Base-by-base conservation (phyloP, 2,329 filamentous ascomycete species). In the Aspergillus sojae region DNA sequence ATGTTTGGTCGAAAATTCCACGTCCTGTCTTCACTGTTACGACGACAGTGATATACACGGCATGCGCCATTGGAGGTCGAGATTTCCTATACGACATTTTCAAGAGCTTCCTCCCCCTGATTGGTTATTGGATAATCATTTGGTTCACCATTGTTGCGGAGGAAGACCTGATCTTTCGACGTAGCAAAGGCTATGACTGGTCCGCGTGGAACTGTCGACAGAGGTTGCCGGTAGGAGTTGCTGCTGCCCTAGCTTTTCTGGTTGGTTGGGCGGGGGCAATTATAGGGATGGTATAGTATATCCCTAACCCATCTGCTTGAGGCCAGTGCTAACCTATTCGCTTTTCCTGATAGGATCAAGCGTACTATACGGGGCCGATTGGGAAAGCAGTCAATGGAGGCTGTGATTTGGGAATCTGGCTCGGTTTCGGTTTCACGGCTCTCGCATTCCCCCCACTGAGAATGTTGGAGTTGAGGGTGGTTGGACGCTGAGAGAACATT, bases 81-180 rank as follows among this genome's bases (percentile, higher is more conserved):
- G 76, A 81, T 57, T 73, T 76, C 46, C 71, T 83, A 1, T 82
- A 80, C 65, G 72, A 77, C 36, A 78, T 83, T 48, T 81, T 82
- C 65, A 73, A 79, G 58, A 77, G 80, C 61, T 81, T 83, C 61
- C 70, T 83, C 19, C 78, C 80, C 9, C 64, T 83, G 21, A 82
- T 83, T 67, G 79, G 80, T 5, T 83, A 83, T 64, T 83, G 81
- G 81, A 69, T 80, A 10, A 71, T 75, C 23, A 78, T 79, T 43
- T 82, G 77, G 74, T 68, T 82, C 56, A 74, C 76, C 41, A 80
- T 83, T 50, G 71, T 78, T 6, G 54, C 81, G 2, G 74, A 81
- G 62, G 78, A 83, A 65, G 76, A 82, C 50, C 14, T 80, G 19
- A 65, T 83, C 6, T 83, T 83, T 70, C 75, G 77, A 23, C 70